Base-by-base conservation (phyloP, 2,329 filamentous ascomycete species). In the Colletotrichum tropicicola region DNA sequence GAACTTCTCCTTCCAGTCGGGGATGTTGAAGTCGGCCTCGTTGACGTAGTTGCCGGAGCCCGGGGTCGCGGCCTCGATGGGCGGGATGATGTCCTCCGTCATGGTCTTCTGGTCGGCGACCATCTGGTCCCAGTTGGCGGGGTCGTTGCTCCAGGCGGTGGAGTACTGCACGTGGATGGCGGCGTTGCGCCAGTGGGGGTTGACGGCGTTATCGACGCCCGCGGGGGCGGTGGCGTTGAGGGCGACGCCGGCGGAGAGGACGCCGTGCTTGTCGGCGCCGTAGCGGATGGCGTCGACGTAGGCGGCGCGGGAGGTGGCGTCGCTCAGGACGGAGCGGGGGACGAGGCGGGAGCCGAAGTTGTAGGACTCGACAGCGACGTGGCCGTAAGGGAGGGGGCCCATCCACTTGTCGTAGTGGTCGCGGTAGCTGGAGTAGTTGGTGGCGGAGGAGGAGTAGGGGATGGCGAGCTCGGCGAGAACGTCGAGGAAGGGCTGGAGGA, bases 21-120 rank as follows among this genome's bases (percentile, higher is more conserved):
- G 79, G 70, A 86, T 78, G 62, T 78, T 75, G 43, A 83, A 80
- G 70, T 87, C 81, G 3, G 77, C 81, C 75, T 88, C 85, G 65
- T 85, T 86, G 70, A 83, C 71, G 66, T 86, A 86, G 5, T 80
- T 75, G 5, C 83, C 82, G 1, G 73, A 73, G 2, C 75, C 79
- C 4, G 80, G 81, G 0, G 80, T 78, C 10, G 65, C 54, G n/a
- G 59, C 59, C 59, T 68, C 66, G 35, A 68, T 67, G 51, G 59
- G 64, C 27, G 66, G 66, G 25, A 68, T 67, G 32, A 68, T 52
- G 21, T 52, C 59, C 12, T 68, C 59, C 32, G 66, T 68, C 64
- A 68, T 66, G 39, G 39, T 43, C 59, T 52, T 66, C 59, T 64
- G 63, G 45, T 66, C 63, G 21, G 45, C 48, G 28, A 53, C 23